Conservation (phyloP, 2,329 filamentous ascomycete genomes). For the Metarhizium guizhouense region DNA sequence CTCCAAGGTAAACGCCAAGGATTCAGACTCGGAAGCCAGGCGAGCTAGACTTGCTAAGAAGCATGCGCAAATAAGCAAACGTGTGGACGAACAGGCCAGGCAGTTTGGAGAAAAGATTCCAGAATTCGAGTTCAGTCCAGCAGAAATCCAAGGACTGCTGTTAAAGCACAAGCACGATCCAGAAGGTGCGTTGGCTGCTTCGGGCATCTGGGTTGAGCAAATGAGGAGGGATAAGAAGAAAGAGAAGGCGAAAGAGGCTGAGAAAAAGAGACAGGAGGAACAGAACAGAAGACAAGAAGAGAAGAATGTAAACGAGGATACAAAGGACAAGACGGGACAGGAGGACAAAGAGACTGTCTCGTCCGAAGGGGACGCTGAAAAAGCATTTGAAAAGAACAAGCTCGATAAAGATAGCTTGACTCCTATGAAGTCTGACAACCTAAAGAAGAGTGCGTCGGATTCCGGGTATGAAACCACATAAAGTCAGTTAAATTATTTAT, state of each 20-base stretch:
- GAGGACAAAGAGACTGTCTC: not conserved
- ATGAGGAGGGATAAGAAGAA: constrained; percentile 41
- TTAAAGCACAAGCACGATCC: constrained; percentile 47
- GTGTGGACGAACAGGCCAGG: constrained; percentile 35
- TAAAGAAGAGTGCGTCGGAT: constrained; percentile 22
- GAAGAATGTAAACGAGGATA: not conserved
- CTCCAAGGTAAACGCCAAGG: constrained; percentile 10
- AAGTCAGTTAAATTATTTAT: not conserved
- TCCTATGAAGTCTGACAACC: not conserved
- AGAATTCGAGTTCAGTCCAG: constrained; percentile 46
- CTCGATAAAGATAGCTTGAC: not conserved
- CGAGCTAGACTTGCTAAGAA: constrained; percentile 18
- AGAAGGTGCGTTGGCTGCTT: constrained; percentile 34
- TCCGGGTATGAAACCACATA: constrained; percentile 23
- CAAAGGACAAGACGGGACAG: not conserved
- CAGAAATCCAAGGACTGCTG: constrained; percentile 51
- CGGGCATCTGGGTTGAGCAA: constrained; percentile 40
- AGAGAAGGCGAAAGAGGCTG: constrained; percentile 25
- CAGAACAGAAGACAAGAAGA: constrained; percentile 12
- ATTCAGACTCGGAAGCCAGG: constrained; percentile 19
- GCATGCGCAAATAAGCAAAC: constrained; percentile 26
- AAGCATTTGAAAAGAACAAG: not conserved
- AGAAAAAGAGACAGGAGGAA: constrained; percentile 13
- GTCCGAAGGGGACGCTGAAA: constrained; percentile 1
- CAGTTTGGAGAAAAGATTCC: constrained; percentile 44